These are phyloP conservation scores for Mychonastes homosphaera DNA, from an alignment of 139 green algal species.

Conservation along the genomic window DNA sequence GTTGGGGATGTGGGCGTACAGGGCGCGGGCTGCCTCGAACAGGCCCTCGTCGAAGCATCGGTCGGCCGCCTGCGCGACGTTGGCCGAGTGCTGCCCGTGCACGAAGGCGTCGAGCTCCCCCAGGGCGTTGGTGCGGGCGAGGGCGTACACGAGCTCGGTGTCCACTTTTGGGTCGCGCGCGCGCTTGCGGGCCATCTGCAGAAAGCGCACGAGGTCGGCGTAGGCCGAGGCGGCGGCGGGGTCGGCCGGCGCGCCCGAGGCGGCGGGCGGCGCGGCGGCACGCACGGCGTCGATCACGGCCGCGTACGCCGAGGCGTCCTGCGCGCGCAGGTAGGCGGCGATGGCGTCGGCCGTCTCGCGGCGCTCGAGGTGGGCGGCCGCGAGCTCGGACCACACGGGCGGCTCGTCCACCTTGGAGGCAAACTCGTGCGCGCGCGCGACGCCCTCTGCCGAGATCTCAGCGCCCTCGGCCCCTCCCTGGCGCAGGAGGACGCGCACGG, in stretches of 20 bases:
- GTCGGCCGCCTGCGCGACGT: slow-evolving; percentile 26
- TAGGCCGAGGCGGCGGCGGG: slow-evolving; percentile 47
- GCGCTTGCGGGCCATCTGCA: slow-evolving; percentile 96
- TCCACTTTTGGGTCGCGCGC: slow-evolving; percentile 86
- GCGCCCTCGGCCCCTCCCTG: too few relatives aligned
- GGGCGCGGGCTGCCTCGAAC: slow-evolving; percentile 86
- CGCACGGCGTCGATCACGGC: slow-evolving; percentile 64
- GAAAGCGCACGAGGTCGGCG: slow-evolving; percentile 88
- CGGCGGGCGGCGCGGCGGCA: too few relatives aligned
- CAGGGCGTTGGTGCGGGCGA: slow-evolving; percentile 79
- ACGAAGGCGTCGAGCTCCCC: slow-evolving; percentile 93
- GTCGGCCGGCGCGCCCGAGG: too few relatives aligned
- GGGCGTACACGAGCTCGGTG: slow-evolving; percentile 93
- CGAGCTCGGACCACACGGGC: slow-evolving; percentile 87
- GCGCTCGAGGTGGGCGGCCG: slow-evolving; percentile 74
- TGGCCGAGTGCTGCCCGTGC: slow-evolving; percentile 57
- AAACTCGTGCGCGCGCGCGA: slow-evolving; percentile 80
- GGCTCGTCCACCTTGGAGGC: slow-evolving; percentile 70
- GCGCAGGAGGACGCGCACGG: slow-evolving; percentile 83
- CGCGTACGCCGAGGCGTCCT: slow-evolving; percentile 55
- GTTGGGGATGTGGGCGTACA: slow-evolving; percentile 92
- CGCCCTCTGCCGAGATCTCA: slow-evolving; percentile 67
- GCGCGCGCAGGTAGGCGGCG: slow-evolving; percentile 74
- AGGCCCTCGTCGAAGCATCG: slow-evolving; percentile 78
- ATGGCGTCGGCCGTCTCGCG: slow-evolving; percentile 75